These are phyloP conservation scores for Hypoxylon subgilvum DNA, from an alignment of 495 filamentous ascomycete species.

Conservation along the genomic window DNA sequence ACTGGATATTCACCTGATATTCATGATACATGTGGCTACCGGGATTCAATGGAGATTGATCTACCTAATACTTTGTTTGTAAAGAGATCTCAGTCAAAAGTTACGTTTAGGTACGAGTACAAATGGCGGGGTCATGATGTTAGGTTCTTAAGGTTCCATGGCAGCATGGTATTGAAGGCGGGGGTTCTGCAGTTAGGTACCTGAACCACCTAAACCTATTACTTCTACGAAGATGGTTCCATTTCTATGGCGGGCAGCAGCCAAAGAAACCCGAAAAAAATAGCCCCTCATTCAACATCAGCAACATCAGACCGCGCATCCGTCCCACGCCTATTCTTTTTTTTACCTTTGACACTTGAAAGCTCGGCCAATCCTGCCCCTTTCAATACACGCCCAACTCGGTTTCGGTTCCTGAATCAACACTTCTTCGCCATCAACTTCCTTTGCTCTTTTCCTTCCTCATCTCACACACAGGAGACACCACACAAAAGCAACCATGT, in stretches of 20 bases:
- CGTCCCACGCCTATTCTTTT: conserved; percentile 22
- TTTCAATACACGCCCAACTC: conserved; percentile 11
- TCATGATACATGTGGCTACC: conserved; percentile 1
- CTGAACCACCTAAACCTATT: too few relatives aligned
- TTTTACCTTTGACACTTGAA: conserved; percentile 30
- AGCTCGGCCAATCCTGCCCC: conserved; percentile 17
- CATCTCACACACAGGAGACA: conserved; percentile 13
- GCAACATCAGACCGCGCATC: conserved; percentile 38
- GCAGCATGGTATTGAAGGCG: too few relatives aligned
- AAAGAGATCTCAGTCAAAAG: conserved; percentile 2
- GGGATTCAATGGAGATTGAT: not conserved
- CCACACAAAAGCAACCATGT: conserved; percentile 55
- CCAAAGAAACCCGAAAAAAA: conserved; percentile 20
- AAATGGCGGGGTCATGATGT: conserved; percentile 27
- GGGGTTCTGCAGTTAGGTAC: too few relatives aligned
- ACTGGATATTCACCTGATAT: too few relatives aligned
- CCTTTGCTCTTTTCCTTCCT: conserved; percentile 1
- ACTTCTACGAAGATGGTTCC: not conserved
- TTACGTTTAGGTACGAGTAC: conserved; percentile 3
- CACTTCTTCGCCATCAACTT: too few relatives aligned
- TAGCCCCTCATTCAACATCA: conserved; percentile 40
- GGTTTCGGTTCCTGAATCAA: conserved; percentile 4
- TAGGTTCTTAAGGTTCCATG: too few relatives aligned
- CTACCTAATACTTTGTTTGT: not conserved
- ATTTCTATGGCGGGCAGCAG: conserved; percentile 7